These are phyloP conservation scores for Alternaria tenuissima DNA, from an alignment of 2,329 filamentous ascomycete species.

Conservation along the genomic window DNA sequence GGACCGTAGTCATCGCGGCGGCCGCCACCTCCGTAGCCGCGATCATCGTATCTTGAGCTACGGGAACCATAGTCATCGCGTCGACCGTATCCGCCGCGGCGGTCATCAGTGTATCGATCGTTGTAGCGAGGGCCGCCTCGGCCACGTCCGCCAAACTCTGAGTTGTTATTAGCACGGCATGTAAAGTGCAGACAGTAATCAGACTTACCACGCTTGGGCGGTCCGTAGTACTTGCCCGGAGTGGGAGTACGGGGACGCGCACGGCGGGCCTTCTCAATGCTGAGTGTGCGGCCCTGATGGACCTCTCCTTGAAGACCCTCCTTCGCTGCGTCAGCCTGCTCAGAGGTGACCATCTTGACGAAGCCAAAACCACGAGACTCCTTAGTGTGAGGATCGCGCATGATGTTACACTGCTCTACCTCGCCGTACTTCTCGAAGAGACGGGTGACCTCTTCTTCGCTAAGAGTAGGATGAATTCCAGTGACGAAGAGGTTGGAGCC, in stretches of 20 bases:
- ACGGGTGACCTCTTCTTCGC: conserved; percentile 88
- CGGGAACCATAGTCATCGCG: conserved; percentile 59
- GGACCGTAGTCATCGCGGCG: conserved; percentile 54
- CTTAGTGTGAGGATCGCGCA: conserved; percentile 97
- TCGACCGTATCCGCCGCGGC: conserved; percentile 55
- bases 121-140: conserved; percentile 60
- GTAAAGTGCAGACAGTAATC: neutral
- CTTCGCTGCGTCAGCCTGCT: conserved; percentile 95
- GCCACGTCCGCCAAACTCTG: conserved; percentile 56
- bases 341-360: conserved; percentile 96
- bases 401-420: conserved; percentile 99
- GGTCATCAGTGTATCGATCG: conserved; percentile 57
- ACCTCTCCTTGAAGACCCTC: conserved; percentile 94
- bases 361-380: conserved; percentile 99
- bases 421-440: conserved; percentile 99
- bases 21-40: conserved; percentile 64
- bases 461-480: conserved; percentile 92
- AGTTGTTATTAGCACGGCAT: conserved; percentile 23
- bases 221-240: conserved; percentile 98
- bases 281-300: conserved; percentile 93
- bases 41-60: conserved; percentile 50
- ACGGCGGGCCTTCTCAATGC: conserved; percentile 98
- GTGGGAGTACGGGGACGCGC: conserved; percentile 94
- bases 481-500: conserved; percentile 99
- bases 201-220: conserved; percentile 89